Percentiles rank a stretch among this genome's conserved stretches.
These are phyloP conservation scores for Bacidia gigantensis DNA, from an alignment of 495 filamentous ascomycete species.

Conservation along the genomic window DNA sequence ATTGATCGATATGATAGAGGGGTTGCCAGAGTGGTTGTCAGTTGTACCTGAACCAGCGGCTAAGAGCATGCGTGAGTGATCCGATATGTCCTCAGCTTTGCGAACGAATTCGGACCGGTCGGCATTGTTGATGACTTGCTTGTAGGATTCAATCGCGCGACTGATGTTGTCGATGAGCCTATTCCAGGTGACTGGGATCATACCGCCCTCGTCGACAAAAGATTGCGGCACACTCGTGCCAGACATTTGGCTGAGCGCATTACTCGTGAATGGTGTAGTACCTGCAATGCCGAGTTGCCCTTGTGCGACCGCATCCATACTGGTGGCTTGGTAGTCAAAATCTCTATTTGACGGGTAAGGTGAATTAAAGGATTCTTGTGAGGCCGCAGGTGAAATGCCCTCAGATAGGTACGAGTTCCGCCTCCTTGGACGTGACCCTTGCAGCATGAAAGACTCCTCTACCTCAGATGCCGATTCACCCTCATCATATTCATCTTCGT, in stretches of 20 bases:
- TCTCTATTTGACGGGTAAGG: constrained; percentile 28
- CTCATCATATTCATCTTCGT: constrained; percentile 74
- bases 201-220: constrained; percentile 72
- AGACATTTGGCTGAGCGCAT: constrained; percentile 38
- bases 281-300: constrained; percentile 37
- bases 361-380: constrained; percentile 74
- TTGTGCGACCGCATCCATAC: constrained; percentile 27
- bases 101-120: constrained; percentile 82
- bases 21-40: constrained; percentile 95
- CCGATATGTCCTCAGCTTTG: constrained; percentile 90
- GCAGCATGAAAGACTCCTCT: constrained; percentile 50
- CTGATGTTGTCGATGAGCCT: constrained; percentile 83
- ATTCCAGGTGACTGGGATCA: constrained; percentile 71
- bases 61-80: constrained; percentile 84
- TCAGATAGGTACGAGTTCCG: constrained; percentile 54
- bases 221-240: constrained; percentile 55
- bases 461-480: constrained; percentile 71
- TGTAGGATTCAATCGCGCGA: constrained; percentile 70
- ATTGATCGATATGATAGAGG: constrained; percentile 97
- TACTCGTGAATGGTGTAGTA: constrained; percentile 51
- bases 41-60: constrained; percentile 92
- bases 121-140: constrained; percentile 65
- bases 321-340: constrained; percentile 35
- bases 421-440: constrained; percentile 40
- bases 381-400: constrained; percentile 75